Evolutionary conservation across 108 stramenopile species (phyloP), one percentile per base, ranked within the genome.

Genomic region (Licmophora abbreviata): DNA sequence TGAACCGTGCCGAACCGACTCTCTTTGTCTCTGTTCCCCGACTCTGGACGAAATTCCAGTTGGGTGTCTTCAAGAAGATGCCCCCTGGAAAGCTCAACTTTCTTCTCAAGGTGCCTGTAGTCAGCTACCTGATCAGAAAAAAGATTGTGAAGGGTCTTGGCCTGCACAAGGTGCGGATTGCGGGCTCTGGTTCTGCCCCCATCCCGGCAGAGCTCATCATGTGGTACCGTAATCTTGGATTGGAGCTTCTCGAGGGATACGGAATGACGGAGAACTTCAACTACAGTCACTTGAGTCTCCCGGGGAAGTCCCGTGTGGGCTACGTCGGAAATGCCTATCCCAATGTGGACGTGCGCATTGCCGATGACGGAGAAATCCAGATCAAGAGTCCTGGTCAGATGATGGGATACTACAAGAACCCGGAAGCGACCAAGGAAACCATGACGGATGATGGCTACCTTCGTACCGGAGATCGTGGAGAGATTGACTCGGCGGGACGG

Each of bases 221-320:
- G 7, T 85, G 84, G 84, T 85, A 85, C 45, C 64, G 69, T 37
- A 48, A 48, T 8, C 61, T 85, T 50, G 84, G 84, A 31, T 51
- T 85, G 45, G 75, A 85, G 44, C 58, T 85, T 50, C 43, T 79
- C 34, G 84, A 85, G 55, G 84, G 84, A 26, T 85, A 85, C 58
- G 84, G 84, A 11, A 85, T 85, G 84, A 85, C 84, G 0, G 84
- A 85, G 63, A 85, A 85, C 42, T 85, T 85, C 75, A 85, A 85
- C 66, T 85, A 78, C 50, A 81, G 79, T 10, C 83, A 85, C 53
- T 21, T 61, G 15, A 70, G 47, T 25, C 47, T 42, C 2, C 68
- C 72, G 22, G 80, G 80, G 21, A 63, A 64, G 21, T 56, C 37
- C 1, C 71, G 63, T 43, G 69, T 66, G 12, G 83, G 83, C 63